Percentiles rank a stretch among this genome's conserved stretches.
phyloP scores from a whole-genome alignment of 169 alveolate genomes.

The Eimeria praecox region DNA sequence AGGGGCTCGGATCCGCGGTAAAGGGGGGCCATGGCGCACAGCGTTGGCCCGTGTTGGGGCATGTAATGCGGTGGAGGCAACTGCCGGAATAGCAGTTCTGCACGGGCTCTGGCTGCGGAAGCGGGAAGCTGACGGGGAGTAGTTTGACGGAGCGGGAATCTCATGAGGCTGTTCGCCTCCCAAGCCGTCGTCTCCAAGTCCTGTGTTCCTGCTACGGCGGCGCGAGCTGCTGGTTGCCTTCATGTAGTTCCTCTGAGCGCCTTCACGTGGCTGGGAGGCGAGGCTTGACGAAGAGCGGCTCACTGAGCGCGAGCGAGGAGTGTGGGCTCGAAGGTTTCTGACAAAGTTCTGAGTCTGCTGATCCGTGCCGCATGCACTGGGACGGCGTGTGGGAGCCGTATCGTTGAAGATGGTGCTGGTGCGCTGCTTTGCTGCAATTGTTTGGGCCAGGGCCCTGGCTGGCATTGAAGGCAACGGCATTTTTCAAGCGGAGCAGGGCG shows the following conservation, averaged over 20 bases:
- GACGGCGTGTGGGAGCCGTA: constrained; percentile 11
- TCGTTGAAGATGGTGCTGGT: constrained; percentile 58
- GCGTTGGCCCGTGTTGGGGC: background rate
- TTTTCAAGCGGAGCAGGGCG: background rate
- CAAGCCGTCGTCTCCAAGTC: background rate
- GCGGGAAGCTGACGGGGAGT: constrained; percentile 5
- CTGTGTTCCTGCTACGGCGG: constrained; percentile 66
- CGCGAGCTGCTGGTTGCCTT: constrained; percentile 70
- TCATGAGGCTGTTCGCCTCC: background rate
- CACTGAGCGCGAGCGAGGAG: constrained; percentile 49
- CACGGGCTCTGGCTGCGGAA: constrained; percentile 55
- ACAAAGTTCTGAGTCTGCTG: constrained; percentile 62
- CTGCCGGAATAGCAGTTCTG: background rate
- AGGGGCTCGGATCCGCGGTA: constrained; percentile 37
- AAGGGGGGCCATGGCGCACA: constrained; percentile 63
- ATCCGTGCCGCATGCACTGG: constrained; percentile 64
- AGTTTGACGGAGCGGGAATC: background rate
- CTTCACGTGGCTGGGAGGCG: constrained; percentile 19
- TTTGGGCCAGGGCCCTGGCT: constrained; percentile 70
- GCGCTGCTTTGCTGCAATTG: constrained; percentile 64
- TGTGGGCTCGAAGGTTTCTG: constrained; percentile 24
- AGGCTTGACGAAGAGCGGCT: constrained; percentile 48
- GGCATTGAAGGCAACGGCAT: constrained; percentile 63
- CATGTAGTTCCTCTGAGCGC: constrained; percentile 49
- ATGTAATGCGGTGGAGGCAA: background rate